phyloP scores from a whole-genome alignment of 1,284 basidiomycete species.

The Sanghuangporus baumii region DNA sequence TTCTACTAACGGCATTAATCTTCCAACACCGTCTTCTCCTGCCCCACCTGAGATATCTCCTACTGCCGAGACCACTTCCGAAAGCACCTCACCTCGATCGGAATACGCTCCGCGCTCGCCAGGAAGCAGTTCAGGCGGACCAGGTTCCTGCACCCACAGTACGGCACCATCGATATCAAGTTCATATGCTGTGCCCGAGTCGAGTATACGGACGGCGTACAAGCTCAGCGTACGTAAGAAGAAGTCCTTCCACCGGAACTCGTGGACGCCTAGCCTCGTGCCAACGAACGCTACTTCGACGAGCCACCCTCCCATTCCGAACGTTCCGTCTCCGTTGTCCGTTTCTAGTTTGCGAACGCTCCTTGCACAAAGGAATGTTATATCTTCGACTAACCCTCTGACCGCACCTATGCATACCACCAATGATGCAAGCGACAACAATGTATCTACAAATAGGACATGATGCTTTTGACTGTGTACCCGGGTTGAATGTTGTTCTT shows the following conservation, averaged over 20 bases:
- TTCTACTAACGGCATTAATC: background rate
- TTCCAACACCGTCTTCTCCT: background rate
- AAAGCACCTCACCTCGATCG: slow-evolving; percentile 3
- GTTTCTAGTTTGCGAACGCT: background rate
- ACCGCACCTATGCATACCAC: background rate
- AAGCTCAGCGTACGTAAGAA: slow-evolving; percentile 50
- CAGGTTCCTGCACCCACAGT: slow-evolving; percentile 8
- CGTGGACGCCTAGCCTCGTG: slow-evolving; percentile 36
- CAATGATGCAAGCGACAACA: background rate
- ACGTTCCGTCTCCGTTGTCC: background rate
- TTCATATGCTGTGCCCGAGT: slow-evolving; percentile 22
- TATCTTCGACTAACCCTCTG: background rate
- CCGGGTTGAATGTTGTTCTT: background rate
- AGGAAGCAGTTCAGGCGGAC: background rate
- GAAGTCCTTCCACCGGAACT: slow-evolving; percentile 48
- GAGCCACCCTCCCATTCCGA: background rate
- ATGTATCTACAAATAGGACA: background rate
- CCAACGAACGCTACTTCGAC: background rate
- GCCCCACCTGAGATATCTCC: background rate
- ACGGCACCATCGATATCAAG: slow-evolving; percentile 25
- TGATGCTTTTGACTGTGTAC: background rate
- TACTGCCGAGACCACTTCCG: background rate
- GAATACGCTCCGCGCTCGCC: slow-evolving; percentile 4
- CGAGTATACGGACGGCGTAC: slow-evolving; percentile 52
- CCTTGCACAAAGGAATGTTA: background rate